phyloP scores from a whole-genome alignment of 2,329 filamentous ascomycete species.

The Fusarium miscanthi region DNA sequence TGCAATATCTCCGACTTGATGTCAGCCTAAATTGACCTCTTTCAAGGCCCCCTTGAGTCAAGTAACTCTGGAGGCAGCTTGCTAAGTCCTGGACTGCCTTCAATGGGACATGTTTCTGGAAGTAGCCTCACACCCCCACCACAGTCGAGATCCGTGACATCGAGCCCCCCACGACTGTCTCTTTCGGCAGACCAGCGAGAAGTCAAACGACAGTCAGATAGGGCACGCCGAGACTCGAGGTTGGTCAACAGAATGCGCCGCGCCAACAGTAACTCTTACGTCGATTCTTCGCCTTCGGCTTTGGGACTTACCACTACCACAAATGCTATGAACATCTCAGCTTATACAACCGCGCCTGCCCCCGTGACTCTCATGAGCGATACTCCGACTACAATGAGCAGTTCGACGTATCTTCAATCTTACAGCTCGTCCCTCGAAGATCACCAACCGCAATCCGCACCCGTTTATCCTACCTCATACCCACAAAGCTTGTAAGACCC shows the following conservation, averaged over 20 bases:
- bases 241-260: slow-evolving; percentile 62
- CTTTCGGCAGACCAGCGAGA: slow-evolving; percentile 71
- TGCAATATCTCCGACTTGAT: neutral
- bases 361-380: slow-evolving; percentile 64
- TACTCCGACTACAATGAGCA: slow-evolving; percentile 57
- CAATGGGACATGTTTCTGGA: slow-evolving; percentile 61
- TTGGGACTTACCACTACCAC: slow-evolving; percentile 54
- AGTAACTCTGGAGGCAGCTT: slow-evolving; percentile 48
- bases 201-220: slow-evolving; percentile 70
- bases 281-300: slow-evolving; percentile 51
- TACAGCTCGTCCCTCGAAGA: slow-evolving; percentile 63
- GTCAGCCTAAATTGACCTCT: slow-evolving; percentile 1
- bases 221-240: slow-evolving; percentile 68
- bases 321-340: slow-evolving; percentile 57
- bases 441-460: slow-evolving; percentile 50
- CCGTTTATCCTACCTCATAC: slow-evolving; percentile 50
- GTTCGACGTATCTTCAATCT: slow-evolving; percentile 59
- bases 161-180: slow-evolving; percentile 65
- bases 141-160: slow-evolving; percentile 64
- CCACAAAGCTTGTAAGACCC: slow-evolving; percentile 52
- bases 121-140: slow-evolving; percentile 63
- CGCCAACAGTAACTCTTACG: slow-evolving; percentile 59
- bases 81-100: slow-evolving; percentile 58
- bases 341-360: slow-evolving; percentile 64
- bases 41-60: slow-evolving; percentile 51